A percentile compares a stretch with the other conserved stretches of the same genome.
Conservation (phyloP, 768 basidiomycete species). For the Amanita inopinata region DNA sequence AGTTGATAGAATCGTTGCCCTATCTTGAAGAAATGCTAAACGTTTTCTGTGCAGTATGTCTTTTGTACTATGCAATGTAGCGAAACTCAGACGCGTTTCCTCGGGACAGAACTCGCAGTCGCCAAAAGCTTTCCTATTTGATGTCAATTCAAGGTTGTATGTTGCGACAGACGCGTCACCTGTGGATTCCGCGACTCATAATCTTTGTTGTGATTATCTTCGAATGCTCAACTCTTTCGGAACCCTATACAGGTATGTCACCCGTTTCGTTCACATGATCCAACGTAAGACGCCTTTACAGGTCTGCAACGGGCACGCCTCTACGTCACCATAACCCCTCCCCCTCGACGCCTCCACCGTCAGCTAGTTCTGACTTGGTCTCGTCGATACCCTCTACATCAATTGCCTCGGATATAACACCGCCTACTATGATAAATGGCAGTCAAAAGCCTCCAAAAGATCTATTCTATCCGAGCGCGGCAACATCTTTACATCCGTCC, state of each 20-base stretch:
- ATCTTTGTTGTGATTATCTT: slow-evolving; percentile 85
- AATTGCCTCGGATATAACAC: slow-evolving; percentile 9
- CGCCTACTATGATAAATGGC: not conserved
- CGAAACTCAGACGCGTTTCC: slow-evolving; percentile 4
- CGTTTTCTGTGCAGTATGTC: slow-evolving; percentile 65
- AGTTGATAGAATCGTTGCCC: slow-evolving; percentile 74
- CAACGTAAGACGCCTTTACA: slow-evolving; percentile 11
- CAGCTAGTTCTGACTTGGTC: slow-evolving; percentile 16
- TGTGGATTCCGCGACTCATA: slow-evolving; percentile 81
- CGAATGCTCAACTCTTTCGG: slow-evolving; percentile 82
- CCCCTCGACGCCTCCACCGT: slow-evolving; percentile 18
- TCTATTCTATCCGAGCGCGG: slow-evolving; percentile 60
- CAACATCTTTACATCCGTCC: slow-evolving; percentile 50
- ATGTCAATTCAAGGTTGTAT: slow-evolving; percentile 74
- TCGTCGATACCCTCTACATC: slow-evolving; percentile 16
- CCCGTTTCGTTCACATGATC: not conserved
- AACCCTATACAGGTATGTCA: slow-evolving; percentile 67
- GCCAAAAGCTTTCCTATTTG: slow-evolving; percentile 90
- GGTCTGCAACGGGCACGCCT: slow-evolving; percentile 23
- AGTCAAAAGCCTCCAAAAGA: slow-evolving; percentile 24
- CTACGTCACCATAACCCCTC: slow-evolving; percentile 18
- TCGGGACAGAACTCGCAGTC: slow-evolving; percentile 72
- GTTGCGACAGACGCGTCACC: slow-evolving; percentile 92
- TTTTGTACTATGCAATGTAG: not conserved
- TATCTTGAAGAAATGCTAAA: slow-evolving; percentile 85